phyloP scores from a whole-genome alignment of 176 grass and related monocot species.

The Echinochloa phyllopogon region DNA sequence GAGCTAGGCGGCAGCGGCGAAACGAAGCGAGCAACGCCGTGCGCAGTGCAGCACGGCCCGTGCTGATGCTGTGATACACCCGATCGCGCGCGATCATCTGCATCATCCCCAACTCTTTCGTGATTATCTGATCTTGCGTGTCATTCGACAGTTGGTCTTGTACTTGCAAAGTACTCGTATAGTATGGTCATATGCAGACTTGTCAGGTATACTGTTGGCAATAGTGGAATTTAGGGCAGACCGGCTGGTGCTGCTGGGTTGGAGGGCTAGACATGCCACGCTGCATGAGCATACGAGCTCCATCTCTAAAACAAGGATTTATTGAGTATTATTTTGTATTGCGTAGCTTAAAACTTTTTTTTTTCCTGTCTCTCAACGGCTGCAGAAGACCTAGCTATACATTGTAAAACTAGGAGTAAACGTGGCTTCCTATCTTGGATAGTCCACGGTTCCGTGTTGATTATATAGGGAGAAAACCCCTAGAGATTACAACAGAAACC shows the following conservation, averaged over 20 bases:
- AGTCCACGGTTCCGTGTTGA: too few species aligned
- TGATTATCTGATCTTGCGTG: not conserved
- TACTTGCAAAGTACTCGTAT: not conserved
- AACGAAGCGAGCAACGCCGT: not conserved
- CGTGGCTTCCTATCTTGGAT: too few species aligned
- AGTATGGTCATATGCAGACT: constrained; percentile 15
- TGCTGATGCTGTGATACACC: too few species aligned
- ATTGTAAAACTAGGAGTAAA: too few species aligned
- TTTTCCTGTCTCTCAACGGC: too few species aligned
- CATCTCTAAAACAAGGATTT: not conserved
- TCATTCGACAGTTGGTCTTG: not conserved
- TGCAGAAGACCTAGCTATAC: too few species aligned
- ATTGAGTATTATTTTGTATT: too few species aligned
- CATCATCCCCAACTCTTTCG: not conserved
- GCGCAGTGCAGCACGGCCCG: too few species aligned
- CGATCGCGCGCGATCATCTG: not conserved
- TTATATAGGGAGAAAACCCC: too few species aligned
- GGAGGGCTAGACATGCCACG: not conserved
- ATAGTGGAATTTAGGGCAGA: constrained; percentile 15
- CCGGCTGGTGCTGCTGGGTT: not conserved
- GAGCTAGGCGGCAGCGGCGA: not conserved
- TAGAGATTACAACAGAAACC: too few species aligned
- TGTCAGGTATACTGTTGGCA: not conserved
- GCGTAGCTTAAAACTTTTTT: too few species aligned
- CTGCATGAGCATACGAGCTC: not conserved